Evolutionary conservation across 371 early-diverging fungal genomes (phyloP), one percentile per base, ranked within the genome.

Genomic region (Lichtheimia ornata): DNA sequence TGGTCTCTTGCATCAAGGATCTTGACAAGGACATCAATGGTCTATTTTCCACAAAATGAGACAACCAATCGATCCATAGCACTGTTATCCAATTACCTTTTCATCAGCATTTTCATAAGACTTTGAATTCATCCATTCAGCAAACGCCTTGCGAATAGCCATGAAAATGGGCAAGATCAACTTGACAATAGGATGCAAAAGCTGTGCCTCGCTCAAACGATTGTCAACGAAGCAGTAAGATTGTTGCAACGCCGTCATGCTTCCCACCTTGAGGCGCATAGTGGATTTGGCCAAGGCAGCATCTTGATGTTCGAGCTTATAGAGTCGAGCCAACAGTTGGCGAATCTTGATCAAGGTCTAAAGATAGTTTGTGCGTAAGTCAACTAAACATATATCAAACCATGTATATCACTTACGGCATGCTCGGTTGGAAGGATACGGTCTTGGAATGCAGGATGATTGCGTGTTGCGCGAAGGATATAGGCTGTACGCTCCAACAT

Each of bases 1-100:
- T 75, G 83, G 49, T 86, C 82, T 17, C 84, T 77, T 44, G 79
- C 69, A 61, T 86, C 88, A 17, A 90, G 69, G 51, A 89, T 73
- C 20, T 73, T 61, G 51, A 35, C 35, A 1, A 35, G 35, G 5
- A 35, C 35, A 11, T 6, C 35, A 0, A 35, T 35, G 9, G 35
- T 35, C 35, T 35, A 35, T 7, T 5, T 28, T 35, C 9, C 9
- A 11, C 6, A 35, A 35, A 35, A 11, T 35, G 2, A 35, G 35
- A 35, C 35, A 35, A 35, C 35, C 35, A 35, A 35, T 35, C 11
- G 35, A 35, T 35, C 2, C 35, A 35, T 35, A 22, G 35, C 6
- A 35, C 9, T 35, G 2, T 9, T 35, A 11, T 40, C 18, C 30
- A 54, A 63, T 18, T 61, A 64, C 56, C 24, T 57, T 42, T 9